These are phyloP conservation scores for Allium cepa DNA, from an alignment of 106 monocot genomes.

Conservation along the genomic window DNA sequence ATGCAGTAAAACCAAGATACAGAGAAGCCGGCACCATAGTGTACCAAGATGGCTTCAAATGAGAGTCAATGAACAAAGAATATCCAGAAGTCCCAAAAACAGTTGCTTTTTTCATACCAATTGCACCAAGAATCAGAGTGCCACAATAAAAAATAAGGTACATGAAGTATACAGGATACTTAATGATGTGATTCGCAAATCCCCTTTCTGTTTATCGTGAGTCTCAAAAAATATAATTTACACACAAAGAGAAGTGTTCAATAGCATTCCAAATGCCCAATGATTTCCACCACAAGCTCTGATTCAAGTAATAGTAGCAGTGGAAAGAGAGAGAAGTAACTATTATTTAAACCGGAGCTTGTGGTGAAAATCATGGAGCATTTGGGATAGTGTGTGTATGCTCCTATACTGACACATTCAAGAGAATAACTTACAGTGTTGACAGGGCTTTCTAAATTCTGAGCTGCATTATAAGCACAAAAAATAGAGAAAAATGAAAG, in stretches of 20 bases:
- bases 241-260: background rate
- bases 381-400: no score
- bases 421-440: constrained; percentile 43
- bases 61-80: constrained; percentile 83
- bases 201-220: constrained; percentile 35
- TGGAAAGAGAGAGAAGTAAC: no score
- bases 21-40: constrained; percentile 93
- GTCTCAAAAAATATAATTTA: background rate
- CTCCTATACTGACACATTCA: no score
- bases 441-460: constrained; percentile 86
- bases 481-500: constrained; percentile 76
- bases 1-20: constrained; percentile 90
- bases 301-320: no score
- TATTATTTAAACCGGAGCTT: no score
- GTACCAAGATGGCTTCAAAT: constrained; percentile 87
- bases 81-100: no score
- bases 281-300: no score
- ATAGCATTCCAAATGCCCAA: no score
- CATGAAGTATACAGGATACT: constrained; percentile 82
- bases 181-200: constrained; percentile 71
- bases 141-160: constrained; percentile 71
- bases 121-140: constrained; percentile 42
- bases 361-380: no score
- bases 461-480: constrained; percentile 81
- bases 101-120: constrained; percentile 68